Evolutionary conservation across 441 rosid genomes (phyloP).

Genomic region (Flueggea neowawraea): DNA sequence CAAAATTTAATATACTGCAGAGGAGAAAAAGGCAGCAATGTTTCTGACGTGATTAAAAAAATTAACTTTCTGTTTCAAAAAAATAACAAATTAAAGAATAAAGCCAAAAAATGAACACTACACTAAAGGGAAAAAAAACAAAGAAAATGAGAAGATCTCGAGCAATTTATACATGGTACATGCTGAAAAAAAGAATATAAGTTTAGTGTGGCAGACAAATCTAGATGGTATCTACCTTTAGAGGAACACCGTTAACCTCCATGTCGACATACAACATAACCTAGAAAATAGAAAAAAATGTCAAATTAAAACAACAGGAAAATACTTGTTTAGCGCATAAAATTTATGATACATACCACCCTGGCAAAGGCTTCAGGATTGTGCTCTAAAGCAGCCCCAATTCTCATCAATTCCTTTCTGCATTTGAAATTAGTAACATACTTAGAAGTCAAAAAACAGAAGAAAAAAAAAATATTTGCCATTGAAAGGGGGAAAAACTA

Average conservation of each 20-base stretch:
- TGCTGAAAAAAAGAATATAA: too few species aligned
- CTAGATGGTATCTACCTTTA: constrained; percentile 57
- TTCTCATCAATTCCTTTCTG: constrained; percentile 99
- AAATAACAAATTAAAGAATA: too few species aligned
- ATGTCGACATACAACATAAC: constrained; percentile 96
- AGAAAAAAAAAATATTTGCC: not conserved
- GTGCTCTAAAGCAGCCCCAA: constrained; percentile 98
- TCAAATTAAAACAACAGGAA: constrained; percentile 8
- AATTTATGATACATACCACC: constrained; percentile 67
- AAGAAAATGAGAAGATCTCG: too few species aligned
- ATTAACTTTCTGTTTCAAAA: too few species aligned
- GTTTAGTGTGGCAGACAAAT: constrained; percentile 1
- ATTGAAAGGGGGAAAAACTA: too few species aligned
- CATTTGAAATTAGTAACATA: constrained; percentile 21
- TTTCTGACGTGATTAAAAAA: too few species aligned
- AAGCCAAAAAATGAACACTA: not conserved
- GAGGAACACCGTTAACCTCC: constrained; percentile 95
- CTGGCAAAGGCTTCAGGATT: constrained; percentile 99
- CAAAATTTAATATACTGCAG: too few species aligned
- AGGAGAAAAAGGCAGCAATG: too few species aligned
- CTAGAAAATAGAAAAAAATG: constrained; percentile 35
- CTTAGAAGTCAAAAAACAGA: constrained; percentile 6
- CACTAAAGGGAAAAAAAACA: too few species aligned
- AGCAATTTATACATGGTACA: too few species aligned
- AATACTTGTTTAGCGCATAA: not conserved